phyloP scores from a whole-genome alignment of 1,139 yeast species.

The Ogataea hybrid region DNA sequence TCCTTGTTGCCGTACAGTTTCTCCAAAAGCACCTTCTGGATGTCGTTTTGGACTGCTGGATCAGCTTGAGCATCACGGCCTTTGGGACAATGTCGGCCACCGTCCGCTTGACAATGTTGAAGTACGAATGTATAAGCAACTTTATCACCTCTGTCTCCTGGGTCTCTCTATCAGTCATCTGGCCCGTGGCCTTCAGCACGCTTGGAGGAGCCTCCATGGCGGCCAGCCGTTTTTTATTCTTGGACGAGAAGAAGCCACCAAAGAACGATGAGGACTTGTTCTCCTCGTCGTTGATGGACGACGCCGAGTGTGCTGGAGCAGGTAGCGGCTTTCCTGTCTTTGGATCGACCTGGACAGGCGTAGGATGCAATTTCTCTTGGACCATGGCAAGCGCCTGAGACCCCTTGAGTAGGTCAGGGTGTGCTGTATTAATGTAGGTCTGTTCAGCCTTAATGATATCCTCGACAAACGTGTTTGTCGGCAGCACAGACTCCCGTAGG shows the following conservation, averaged over 20 bases:
- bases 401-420: constrained; percentile 93
- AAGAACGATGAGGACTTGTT: constrained; percentile 52
- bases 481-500: constrained; percentile 74
- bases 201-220: constrained; percentile 98
- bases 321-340: constrained; percentile 80
- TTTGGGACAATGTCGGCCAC: constrained; percentile 93
- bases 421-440: constrained; percentile 95
- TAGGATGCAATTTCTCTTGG: constrained; percentile 87
- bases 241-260: constrained; percentile 90
- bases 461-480: constrained; percentile 80
- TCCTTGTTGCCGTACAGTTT: constrained; percentile 79
- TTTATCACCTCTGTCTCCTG: constrained; percentile 97
- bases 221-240: constrained; percentile 91
- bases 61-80: constrained; percentile 90
- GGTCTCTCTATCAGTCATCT: constrained; percentile 91
- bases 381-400: constrained; percentile 95
- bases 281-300: constrained; percentile 37
- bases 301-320: constrained; percentile 32
- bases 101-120: constrained; percentile 88
- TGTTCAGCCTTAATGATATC: constrained; percentile 87
- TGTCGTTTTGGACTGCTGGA: constrained; percentile 80
- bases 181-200: constrained; percentile 90
- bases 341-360: constrained; percentile 83
- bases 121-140: constrained; percentile 84
- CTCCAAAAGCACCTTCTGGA: constrained; percentile 86